Base-by-base conservation (phyloP, 148 eudicot genomes). In the Cornus florida region DNA sequence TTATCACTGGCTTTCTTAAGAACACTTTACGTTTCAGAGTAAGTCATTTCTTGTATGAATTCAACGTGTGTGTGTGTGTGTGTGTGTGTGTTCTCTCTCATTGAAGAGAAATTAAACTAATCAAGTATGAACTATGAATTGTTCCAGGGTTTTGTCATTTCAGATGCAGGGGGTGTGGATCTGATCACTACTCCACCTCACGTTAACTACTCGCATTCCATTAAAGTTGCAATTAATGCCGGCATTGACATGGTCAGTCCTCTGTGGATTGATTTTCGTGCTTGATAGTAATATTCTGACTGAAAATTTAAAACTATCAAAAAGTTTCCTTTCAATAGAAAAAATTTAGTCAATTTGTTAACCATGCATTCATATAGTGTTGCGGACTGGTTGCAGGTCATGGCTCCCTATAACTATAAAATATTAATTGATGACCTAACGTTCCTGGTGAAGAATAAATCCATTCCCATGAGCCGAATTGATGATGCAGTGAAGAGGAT, bases 131-230 rank as follows among this genome's bases (percentile, higher is more conserved):
- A 84, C 33, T 57, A 53, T 33, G 46, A 66, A 43, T 31, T 39
- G n/a, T 20, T 80, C 43, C 93, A 92, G 96, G 96, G 96, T 68
- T 92, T 92, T 86, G 92, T 92, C 59, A 90, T 90, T 82, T 90
- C 95, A 17, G 95, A 92, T 78, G n/a, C n/a, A n/a, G n/a, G n/a
- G n/a, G n/a, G n/a, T n/a, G n/a, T 92, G 33, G 93, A 92, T 84
- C 82, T 85, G 87, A 83, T 92, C 32, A 92, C 95, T n/a, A 65
- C 90, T 73, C 95, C 95, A 65, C 83, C 93, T 57, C 88, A 86
- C 70, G 87, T 86, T 48, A 90, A 92, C 80, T 90, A 88, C 71
- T 78, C 91, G 2, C 81, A 84, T 77, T 92, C 95, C 33, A 76
- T 92, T 72, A 46, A 75, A 10, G 71, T 79, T 38, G 89, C 90